phyloP scores from a whole-genome alignment of 179 eudicot genomes.

The Silene noctiflora region DNA sequence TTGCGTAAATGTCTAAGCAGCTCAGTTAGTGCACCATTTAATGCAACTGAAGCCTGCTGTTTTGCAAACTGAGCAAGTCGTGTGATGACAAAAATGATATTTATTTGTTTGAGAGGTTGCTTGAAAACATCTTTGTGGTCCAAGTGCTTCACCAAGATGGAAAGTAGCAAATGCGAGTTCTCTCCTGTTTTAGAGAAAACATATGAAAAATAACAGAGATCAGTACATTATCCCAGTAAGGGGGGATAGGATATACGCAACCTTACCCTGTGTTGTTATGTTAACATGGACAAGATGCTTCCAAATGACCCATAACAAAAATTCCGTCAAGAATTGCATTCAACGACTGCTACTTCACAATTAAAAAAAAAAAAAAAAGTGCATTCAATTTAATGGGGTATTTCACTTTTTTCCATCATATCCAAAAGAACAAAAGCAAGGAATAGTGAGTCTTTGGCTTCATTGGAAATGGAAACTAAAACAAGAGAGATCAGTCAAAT shows the following conservation, averaged over 20 bases:
- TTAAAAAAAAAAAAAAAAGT: too few species aligned
- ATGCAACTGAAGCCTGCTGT: conserved; percentile 52
- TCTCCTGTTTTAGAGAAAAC: conserved; percentile 38
- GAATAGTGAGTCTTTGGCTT: neutral
- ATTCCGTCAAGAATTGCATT: neutral
- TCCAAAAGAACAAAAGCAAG: neutral
- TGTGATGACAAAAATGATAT: conserved; percentile 50
- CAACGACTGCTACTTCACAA: neutral
- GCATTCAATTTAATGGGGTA: too few species aligned
- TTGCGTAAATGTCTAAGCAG: conserved; percentile 69
- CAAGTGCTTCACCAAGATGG: conserved; percentile 75
- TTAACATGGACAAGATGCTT: too few species aligned
- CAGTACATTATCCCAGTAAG: neutral
- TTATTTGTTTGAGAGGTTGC: conserved; percentile 59
- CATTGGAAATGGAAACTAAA: neutral
- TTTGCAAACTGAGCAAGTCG: conserved; percentile 60
- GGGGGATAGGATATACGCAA: too few species aligned
- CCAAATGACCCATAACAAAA: too few species aligned
- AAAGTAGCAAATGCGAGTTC: conserved; percentile 61
- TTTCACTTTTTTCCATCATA: neutral
- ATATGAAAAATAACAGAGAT: neutral
- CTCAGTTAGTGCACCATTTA: conserved; percentile 69
- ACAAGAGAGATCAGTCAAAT: neutral
- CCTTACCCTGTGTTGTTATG: too few species aligned
- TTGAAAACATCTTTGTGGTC: conserved; percentile 71